These are phyloP conservation scores for Kodamaea sagamina DNA, from an alignment of 805 yeast genomes.

Conservation along the genomic window DNA sequence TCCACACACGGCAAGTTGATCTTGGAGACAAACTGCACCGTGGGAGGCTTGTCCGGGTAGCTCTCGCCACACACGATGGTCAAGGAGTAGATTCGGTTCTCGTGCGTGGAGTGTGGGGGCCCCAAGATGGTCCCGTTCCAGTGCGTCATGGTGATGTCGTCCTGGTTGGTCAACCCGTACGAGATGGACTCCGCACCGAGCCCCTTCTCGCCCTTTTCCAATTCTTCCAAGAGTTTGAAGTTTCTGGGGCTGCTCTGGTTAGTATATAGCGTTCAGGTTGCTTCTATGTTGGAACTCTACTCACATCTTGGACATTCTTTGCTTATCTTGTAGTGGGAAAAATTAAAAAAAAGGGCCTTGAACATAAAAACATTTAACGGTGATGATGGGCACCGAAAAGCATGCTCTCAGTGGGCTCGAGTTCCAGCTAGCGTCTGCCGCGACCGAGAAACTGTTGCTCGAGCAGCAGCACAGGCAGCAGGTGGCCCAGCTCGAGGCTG, in stretches of 20 bases:
- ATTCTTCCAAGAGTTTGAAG: conserved; percentile 90
- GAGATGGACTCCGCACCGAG: conserved; percentile 96
- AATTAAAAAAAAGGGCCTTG: background rate
- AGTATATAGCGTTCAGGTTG: too few relatives aligned
- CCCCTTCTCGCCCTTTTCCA: conserved; percentile 98
- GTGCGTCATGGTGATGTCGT: conserved; percentile 87
- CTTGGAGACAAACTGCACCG: conserved; percentile 75
- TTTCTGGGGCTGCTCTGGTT: conserved; percentile 70
- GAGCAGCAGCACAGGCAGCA: conserved; percentile 29
- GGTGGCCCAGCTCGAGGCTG: conserved; percentile 27
- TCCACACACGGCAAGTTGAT: conserved; percentile 93
- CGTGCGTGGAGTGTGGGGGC: conserved; percentile 89
- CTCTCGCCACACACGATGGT: conserved; percentile 76
- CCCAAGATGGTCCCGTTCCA: conserved; percentile 99
- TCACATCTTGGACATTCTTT: conserved; percentile 49
- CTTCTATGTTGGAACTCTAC: conserved; percentile 20
- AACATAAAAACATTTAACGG: background rate
- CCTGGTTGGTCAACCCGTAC: conserved; percentile 86
- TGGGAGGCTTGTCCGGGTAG: conserved; percentile 91
- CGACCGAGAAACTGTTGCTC: conserved; percentile 37
- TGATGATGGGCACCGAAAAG: background rate
- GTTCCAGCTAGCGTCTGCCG: conserved; percentile 33
- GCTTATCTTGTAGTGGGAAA: background rate
- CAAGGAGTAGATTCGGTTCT: conserved; percentile 87
- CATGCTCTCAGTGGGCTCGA: conserved; percentile 24